Percentiles rank a stretch among this genome's conserved stretches.
Conservation (phyloP, 352 stramenopile genomes). For the Halophytophthora batemanensis region DNA sequence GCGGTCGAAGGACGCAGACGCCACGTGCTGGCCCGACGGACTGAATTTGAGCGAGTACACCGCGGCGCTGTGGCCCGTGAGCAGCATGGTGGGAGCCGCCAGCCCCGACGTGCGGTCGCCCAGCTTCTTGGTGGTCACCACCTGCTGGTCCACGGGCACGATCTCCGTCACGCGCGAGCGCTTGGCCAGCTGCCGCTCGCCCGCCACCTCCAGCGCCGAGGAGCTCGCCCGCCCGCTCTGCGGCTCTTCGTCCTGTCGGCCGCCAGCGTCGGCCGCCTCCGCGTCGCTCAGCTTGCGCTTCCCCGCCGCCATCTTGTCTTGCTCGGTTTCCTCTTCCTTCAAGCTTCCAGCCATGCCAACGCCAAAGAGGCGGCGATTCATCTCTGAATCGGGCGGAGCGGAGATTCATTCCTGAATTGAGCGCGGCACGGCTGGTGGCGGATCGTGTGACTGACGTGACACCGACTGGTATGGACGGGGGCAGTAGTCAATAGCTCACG, state of each 20-base stretch:
- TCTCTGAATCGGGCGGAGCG: too few relatives aligned
- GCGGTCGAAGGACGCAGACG: slow-evolving; percentile 70
- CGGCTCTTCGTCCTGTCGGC: background rate
- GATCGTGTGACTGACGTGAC: too few relatives aligned
- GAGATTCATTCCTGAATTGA: too few relatives aligned
- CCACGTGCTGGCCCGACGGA: slow-evolving; percentile 60
- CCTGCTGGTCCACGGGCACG: slow-evolving; percentile 58
- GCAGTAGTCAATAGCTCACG: background rate
- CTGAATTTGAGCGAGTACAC: slow-evolving; percentile 84
- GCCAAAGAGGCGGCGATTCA: too few relatives aligned
- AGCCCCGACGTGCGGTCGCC: slow-evolving; percentile 66
- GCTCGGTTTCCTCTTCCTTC: background rate
- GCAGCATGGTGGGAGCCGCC: slow-evolving; percentile 70
- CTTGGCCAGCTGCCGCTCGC: slow-evolving; percentile 50
- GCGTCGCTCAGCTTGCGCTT: slow-evolving; percentile 23
- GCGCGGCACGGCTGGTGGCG: too few relatives aligned
- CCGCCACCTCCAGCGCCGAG: slow-evolving; percentile 25
- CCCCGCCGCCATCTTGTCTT: slow-evolving; percentile 1
- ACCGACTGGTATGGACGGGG: too few relatives aligned
- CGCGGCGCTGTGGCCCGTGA: slow-evolving; percentile 68
- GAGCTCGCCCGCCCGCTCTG: background rate
- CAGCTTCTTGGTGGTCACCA: slow-evolving; percentile 51
- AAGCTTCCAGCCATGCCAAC: too few relatives aligned
- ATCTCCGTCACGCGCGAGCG: slow-evolving; percentile 68
- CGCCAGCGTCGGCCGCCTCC: background rate